phyloP scores from a whole-genome alignment of 352 stramenopile genomes.

The Globisporangium rhizosaccharum region DNA sequence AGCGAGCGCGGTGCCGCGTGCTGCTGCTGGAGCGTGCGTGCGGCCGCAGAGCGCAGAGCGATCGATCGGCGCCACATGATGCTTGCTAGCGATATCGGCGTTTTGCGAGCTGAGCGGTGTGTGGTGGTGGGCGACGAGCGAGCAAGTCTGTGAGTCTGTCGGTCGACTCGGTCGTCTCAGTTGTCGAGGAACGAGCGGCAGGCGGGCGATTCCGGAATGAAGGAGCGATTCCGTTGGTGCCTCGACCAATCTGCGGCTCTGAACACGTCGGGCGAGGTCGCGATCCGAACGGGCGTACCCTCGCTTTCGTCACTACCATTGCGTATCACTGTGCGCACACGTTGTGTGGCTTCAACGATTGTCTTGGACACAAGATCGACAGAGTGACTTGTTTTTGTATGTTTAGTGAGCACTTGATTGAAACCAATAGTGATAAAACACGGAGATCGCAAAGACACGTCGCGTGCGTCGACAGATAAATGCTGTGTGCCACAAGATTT shows the following conservation, averaged over 20 bases:
- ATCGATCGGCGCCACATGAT: slow-evolving; percentile 10
- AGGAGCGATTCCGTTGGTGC: slow-evolving; percentile 7
- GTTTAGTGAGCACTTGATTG: neutral
- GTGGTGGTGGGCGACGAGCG: neutral
- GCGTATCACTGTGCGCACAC: neutral
- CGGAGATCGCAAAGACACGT: slow-evolving; percentile 6
- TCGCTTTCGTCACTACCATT: neutral
- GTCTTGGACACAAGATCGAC: neutral
- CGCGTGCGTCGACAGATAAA: neutral
- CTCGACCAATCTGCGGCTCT: neutral
- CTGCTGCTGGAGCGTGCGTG: slow-evolving; percentile 4
- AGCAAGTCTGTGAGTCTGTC: neutral
- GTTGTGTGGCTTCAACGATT: neutral
- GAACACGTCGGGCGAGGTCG: slow-evolving; percentile 1
- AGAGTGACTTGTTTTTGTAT: neutral
- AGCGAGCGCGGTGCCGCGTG: slow-evolving; percentile 9
- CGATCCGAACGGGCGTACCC: neutral
- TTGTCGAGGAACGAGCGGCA: neutral
- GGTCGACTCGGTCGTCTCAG: neutral
- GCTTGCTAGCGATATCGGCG: too few species aligned
- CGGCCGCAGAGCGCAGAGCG: slow-evolving; percentile 6
- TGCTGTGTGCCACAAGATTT: neutral
- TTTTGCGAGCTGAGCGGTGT: too few species aligned
- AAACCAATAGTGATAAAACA: neutral
- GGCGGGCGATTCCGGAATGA: slow-evolving; percentile 2